A percentile compares a stretch with the other conserved stretches of the same genome.
phyloP scores from a whole-genome alignment of 2,329 filamentous ascomycete genomes.

The Phyllosticta citrichinensis region DNA sequence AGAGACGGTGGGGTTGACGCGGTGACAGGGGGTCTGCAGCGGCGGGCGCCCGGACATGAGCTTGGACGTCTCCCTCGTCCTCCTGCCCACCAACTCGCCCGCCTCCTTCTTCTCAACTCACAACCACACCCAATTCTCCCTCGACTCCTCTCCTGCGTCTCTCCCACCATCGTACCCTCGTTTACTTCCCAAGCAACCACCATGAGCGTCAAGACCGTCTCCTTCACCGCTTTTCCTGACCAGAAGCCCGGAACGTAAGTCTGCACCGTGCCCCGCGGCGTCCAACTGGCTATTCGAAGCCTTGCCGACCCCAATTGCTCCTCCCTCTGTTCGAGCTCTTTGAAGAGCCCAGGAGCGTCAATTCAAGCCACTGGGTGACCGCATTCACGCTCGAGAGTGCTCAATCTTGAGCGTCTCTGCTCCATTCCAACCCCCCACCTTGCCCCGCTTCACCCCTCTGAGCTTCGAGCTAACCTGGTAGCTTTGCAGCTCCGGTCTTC shows the following conservation, averaged over 20 bases:
- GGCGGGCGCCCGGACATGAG: not conserved
- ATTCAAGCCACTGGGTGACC: not conserved
- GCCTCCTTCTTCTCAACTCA: not conserved
- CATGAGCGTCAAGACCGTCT: slow-evolving; percentile 68
- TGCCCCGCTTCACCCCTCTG: not conserved
- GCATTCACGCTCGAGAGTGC: not conserved
- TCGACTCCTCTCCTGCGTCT: not conserved
- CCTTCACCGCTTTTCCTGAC: slow-evolving; percentile 78
- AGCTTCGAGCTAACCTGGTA: not conserved
- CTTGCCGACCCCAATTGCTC: slow-evolving; percentile 14
- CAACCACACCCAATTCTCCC: slow-evolving; percentile 2
- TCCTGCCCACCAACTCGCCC: not conserved
- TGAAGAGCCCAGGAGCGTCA: not conserved
- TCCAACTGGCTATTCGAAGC: not conserved
- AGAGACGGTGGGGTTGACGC: not conserved
- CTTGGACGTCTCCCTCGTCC: not conserved
- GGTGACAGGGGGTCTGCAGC: not conserved
- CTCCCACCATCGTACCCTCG: not conserved
- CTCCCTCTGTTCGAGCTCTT: not conserved
- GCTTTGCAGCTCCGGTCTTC: slow-evolving; percentile 72
- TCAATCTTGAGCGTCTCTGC: not conserved
- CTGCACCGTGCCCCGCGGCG: not conserved
- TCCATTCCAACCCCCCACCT: not conserved
- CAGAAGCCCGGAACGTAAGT: slow-evolving; percentile 99
- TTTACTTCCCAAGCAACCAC: slow-evolving; percentile 8